Evolutionary conservation across 2,329 filamentous ascomycete species (phyloP), one percentile per base, ranked within the genome.

Genomic region (Sporothrix pseudoabietina): DNA sequence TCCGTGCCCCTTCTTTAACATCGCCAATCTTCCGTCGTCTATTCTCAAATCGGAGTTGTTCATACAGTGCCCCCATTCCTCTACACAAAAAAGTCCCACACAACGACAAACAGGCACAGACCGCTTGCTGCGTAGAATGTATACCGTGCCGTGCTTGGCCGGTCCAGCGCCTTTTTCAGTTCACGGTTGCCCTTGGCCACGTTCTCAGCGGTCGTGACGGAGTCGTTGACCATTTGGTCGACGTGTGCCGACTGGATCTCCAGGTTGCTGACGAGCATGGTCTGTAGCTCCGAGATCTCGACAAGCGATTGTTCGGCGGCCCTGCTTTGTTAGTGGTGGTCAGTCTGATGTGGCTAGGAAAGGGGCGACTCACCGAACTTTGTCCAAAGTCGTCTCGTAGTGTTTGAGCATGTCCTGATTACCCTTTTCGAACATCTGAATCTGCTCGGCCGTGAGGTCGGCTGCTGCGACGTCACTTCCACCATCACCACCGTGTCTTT

Each of bases 321-420:
- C 79, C 93, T 97, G 78, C 74, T 0, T 26, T 30, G 4, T 52
- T 32, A 47, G 39, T 54, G 16, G 26, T 65, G 5, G 22, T 19
- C 16, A 8, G n/a, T 55, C 22, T 61, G 9, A 4, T 30, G 35
- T 26, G 41, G 12, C 32, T 32, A 49, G 63, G 59, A 39, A 19
- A 54, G 9, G 55, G 26, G 35, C 30, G 22, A 87, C 92, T 72
- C 88, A 97, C 93, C 92, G 92, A 77, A 98, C 94, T 87, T 98
- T 96, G 81, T 94, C 92, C 80, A 98, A 84, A n/a, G 93, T 94
- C 82, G 92, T 94, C 82, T 98, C 94, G 81, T 97, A 97, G 82
- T 97, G 93, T 81, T 92, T 92, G 77, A 98, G 86, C 90, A 99
- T 94, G 76, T 93, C 91, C 81, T 94, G 91, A 80, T 98, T 98